These are phyloP conservation scores for Yarrowia deformans DNA, from an alignment of 805 yeast species.

Conservation along the genomic window DNA sequence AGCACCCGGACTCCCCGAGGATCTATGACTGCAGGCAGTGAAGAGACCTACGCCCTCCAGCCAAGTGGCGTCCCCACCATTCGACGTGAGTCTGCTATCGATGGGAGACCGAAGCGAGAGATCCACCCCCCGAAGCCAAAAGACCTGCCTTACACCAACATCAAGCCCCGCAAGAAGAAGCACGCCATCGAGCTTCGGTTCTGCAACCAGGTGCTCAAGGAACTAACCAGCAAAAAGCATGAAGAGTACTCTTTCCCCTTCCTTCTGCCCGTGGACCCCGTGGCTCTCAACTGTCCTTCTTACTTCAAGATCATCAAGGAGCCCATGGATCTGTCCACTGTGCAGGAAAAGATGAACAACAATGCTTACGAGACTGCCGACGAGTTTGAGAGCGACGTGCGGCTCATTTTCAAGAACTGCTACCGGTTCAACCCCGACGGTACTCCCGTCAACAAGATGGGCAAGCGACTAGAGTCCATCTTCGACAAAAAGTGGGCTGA, in stretches of 20 bases:
- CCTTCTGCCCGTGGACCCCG: constrained; percentile 92
- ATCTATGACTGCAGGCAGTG: constrained; percentile 42
- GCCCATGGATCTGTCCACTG: constrained; percentile 95
- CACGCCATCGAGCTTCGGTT: constrained; percentile 87
- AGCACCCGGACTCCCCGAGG: constrained; percentile 35
- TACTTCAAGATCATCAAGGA: constrained; percentile 84
- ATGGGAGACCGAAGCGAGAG: constrained; percentile 85
- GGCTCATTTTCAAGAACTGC: constrained; percentile 86
- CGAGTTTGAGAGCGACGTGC: constrained; percentile 82
- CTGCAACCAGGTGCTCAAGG: constrained; percentile 82
- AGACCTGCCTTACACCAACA: constrained; percentile 85
- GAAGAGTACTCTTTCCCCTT: constrained; percentile 88
- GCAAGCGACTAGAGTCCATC: constrained; percentile 84
- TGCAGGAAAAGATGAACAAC: constrained; percentile 78
- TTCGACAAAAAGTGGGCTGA: constrained; percentile 90
- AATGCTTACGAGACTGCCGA: constrained; percentile 90
- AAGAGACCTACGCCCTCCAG: constrained; percentile 49
- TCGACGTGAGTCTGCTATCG: constrained; percentile 74
- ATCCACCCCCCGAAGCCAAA: constrained; percentile 96
- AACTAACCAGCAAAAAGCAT: constrained; percentile 81
- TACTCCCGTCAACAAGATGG: constrained; percentile 95
- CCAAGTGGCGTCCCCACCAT: constrained; percentile 65
- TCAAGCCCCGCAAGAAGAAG: constrained; percentile 90
- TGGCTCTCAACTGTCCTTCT: constrained; percentile 89
- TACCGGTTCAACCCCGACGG: constrained; percentile 94